Percentiles rank a stretch among this genome's conserved stretches.
phyloP scores from a whole-genome alignment of 1,139 yeast genomes.

The Diutina neorugosa region DNA sequence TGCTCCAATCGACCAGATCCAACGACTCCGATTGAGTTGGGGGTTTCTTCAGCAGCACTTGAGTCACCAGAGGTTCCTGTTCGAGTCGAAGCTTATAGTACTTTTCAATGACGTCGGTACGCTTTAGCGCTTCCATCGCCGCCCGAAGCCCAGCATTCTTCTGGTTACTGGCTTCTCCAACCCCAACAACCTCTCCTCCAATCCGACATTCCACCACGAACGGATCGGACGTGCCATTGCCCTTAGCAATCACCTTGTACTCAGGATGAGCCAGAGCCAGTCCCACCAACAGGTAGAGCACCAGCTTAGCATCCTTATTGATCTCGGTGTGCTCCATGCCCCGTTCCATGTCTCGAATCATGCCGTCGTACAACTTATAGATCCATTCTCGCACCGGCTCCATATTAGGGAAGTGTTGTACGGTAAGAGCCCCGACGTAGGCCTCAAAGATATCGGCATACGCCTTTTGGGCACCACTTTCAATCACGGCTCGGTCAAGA shows the following conservation, averaged over 20 bases:
- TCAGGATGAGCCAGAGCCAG: conserved; percentile 55
- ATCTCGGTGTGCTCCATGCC: not conserved
- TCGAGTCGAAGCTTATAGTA: conserved; percentile 47
- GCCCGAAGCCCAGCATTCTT: conserved; percentile 65
- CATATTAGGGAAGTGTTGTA: conserved; percentile 35
- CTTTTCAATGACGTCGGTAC: conserved; percentile 49
- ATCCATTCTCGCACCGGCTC: not conserved
- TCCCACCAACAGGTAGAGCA: conserved; percentile 71
- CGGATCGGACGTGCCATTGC: conserved; percentile 38
- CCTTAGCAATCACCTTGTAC: conserved; percentile 35
- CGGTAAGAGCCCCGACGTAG: conserved; percentile 71
- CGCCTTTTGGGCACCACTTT: conserved; percentile 36
- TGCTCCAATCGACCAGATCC: conserved; percentile 5
- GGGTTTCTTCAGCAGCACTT: conserved; percentile 7
- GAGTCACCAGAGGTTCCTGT: conserved; percentile 42
- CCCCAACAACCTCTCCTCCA: conserved; percentile 33
- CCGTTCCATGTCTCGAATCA: not conserved
- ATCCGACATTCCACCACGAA: conserved; percentile 59
- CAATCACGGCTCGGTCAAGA: conserved; percentile 25
- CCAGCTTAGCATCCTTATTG: conserved; percentile 59
- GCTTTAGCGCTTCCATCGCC: conserved; percentile 57
- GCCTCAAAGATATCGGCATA: conserved; percentile 83
- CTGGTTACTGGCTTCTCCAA: conserved; percentile 46
- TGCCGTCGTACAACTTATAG: not conserved
- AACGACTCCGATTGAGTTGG: not conserved